Evolutionary conservation across 2,329 filamentous ascomycete genomes (phyloP).

Genomic region (Diaporthe australafricana): DNA sequence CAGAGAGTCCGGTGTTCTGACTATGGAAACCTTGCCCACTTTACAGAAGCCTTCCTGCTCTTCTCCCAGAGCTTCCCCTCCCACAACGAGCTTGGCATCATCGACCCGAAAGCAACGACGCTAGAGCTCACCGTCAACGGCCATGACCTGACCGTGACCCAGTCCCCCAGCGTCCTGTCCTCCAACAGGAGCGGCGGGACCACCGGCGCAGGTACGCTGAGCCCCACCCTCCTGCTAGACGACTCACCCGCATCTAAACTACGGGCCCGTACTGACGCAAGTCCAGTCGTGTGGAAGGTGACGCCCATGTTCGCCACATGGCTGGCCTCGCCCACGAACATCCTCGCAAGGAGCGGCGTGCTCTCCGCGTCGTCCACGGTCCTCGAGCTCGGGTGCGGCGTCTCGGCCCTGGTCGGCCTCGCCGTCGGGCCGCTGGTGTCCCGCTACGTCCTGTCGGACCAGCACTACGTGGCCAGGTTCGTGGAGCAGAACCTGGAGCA

Average conservation of each 20-base stretch:
- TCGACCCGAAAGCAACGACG: constrained; percentile 75
- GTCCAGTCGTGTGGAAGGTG: constrained; percentile 87
- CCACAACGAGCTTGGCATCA: constrained; percentile 82
- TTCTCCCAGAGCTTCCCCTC: constrained; percentile 83
- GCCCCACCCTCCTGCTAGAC: too few species aligned
- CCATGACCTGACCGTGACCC: constrained; percentile 79
- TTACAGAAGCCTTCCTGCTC: constrained; percentile 84
- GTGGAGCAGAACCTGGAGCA: constrained; percentile 80
- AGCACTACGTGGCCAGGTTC: constrained; percentile 83
- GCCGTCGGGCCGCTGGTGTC: constrained; percentile 70
- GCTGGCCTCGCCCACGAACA: constrained; percentile 73
- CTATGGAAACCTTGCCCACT: constrained; percentile 5
- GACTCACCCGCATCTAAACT: not conserved
- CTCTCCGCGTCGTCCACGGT: constrained; percentile 68
- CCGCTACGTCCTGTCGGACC: constrained; percentile 86
- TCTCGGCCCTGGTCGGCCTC: constrained; percentile 83
- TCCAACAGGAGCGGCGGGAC: constrained; percentile 76
- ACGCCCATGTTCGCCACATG: constrained; percentile 86
- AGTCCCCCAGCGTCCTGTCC: constrained; percentile 85
- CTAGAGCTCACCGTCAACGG: constrained; percentile 77
- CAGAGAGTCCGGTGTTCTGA: constrained; percentile 17
- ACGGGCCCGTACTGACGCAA: not conserved
- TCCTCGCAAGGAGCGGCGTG: constrained; percentile 65
- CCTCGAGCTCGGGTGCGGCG: constrained; percentile 89
- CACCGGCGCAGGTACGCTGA: constrained; percentile 61